Evolutionary conservation across 2,329 filamentous ascomycete genomes (phyloP), one percentile per base, ranked within the genome.

Genomic region (Cryoendolithus antarcticus): DNA sequence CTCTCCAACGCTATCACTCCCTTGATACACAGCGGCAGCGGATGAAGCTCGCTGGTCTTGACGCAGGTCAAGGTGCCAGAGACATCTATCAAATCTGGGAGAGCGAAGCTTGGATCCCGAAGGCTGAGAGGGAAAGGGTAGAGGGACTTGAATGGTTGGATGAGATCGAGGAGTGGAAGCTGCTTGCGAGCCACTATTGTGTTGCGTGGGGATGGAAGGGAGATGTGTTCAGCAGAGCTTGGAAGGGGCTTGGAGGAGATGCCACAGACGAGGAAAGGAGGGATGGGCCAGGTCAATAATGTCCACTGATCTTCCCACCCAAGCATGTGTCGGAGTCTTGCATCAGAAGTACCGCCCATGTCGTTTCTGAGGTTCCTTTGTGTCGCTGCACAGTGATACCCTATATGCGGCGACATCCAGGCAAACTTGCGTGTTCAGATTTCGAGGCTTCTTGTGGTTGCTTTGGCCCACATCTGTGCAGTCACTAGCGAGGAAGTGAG

Each of bases 91-190:
- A 71, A n/a, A 74, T 94, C 30, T 95, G 54, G 48, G 36, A 46
- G 30, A 42, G 83, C 80, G 71, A 80, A 37, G 62, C 62, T 1
- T 96, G 89, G 86, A 68, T 93, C 3, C 54, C 57, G 0, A 56
- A 67, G 1, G 65, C 66, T 2, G 89, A 96, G 62, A 88, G 85
- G 61, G 79, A 83, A 53, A 69, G 88, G 35, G 76, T 96, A 1
- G 80, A 88, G 47, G 62, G 65, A 8, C 59, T 95, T 19, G 88
- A 98, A 59, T 86, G 91, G 53, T 61, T 98, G 45, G 91, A 98
- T 62, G 91, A 98, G 62, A 72, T 95, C 15, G 91, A 98, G 62
- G 91, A 98, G 64, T 93, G 91, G 82, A 71, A 80, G 53, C 62
- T 98, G 49, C 62, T 98, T 50, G 84, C 86, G 1, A 75, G 73